A percentile compares a stretch with the other conserved stretches of the same genome.
These are phyloP conservation scores for Hevea brasiliensis DNA, from an alignment of 345 rosid genomes.

Conservation along the genomic window DNA sequence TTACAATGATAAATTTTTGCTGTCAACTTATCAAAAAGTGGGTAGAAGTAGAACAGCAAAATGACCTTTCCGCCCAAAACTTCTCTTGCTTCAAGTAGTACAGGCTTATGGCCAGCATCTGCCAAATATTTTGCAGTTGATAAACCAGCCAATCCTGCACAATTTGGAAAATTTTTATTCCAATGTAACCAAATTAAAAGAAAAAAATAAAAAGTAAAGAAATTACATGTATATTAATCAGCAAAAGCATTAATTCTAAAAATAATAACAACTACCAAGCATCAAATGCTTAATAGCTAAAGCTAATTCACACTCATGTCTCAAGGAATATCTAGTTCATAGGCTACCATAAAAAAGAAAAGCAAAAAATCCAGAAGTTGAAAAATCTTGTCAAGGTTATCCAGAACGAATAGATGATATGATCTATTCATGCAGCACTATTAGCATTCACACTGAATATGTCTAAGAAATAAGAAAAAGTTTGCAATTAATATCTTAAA, in stretches of 20 bases:
- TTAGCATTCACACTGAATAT: not conserved
- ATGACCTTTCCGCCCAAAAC: constrained; percentile 96
- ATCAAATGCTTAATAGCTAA: not conserved
- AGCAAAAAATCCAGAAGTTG: not conserved
- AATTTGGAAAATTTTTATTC: constrained; percentile 8
- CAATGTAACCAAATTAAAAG: not conserved
- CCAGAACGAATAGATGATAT: not conserved
- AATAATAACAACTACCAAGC: not conserved
- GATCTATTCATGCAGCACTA: not conserved
- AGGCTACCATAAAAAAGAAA: not conserved
- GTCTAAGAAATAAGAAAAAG: not conserved
- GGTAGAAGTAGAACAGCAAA: constrained; percentile 15
- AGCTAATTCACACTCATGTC: not conserved
- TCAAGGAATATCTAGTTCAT: not conserved
- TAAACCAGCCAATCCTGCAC: constrained; percentile 89
- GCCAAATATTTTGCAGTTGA: constrained; percentile 92
- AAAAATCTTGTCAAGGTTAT: not conserved
- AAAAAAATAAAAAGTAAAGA: not conserved
- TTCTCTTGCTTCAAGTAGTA: constrained; percentile 84
- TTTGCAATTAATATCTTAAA: not conserved
- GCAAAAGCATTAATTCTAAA: not conserved
- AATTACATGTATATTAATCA: not conserved
- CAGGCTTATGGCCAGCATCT: constrained; percentile 89
- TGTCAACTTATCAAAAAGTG: not conserved
- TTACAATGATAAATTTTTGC: not conserved